Evolutionary conservation across 805 yeast species (phyloP).

Genomic region (Kregervanrija pseudodelftensis): DNA sequence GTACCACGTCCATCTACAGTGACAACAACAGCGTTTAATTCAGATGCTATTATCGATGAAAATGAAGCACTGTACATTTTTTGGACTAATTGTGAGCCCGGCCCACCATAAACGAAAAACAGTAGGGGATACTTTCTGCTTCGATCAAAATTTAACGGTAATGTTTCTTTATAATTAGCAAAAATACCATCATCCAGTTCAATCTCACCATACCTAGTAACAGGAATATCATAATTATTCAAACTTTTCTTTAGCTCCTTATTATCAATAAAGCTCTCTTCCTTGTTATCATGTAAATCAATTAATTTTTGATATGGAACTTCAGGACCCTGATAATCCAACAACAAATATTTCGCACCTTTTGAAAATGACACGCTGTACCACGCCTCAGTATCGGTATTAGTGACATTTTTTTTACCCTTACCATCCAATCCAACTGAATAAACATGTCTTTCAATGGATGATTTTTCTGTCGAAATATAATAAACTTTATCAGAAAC

Average conservation of each 20-base stretch:
- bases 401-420: slow-evolving; percentile 38
- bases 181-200: slow-evolving; percentile 34
- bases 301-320: slow-evolving; percentile 74
- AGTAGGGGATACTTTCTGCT: slow-evolving; percentile 70
- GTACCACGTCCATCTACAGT: slow-evolving; percentile 98
- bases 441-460: slow-evolving; percentile 80
- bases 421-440: slow-evolving; percentile 51
- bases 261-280: slow-evolving; percentile 42
- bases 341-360: slow-evolving; percentile 64
- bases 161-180: slow-evolving; percentile 61
- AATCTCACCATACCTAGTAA: slow-evolving; percentile 43
- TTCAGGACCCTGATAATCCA: slow-evolving; percentile 71
- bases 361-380: slow-evolving; percentile 69
- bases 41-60: slow-evolving; percentile 71
- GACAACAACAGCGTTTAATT: slow-evolving; percentile 76
- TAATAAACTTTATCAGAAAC: slow-evolving; percentile 51
- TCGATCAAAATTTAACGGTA: slow-evolving; percentile 65
- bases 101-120: slow-evolving; percentile 92
- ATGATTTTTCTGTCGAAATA: slow-evolving; percentile 65
- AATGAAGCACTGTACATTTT: slow-evolving; percentile 55
- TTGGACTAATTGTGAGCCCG: slow-evolving; percentile 80
- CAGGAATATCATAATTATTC: slow-evolving; percentile 48
- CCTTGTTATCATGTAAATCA: slow-evolving; percentile 36
- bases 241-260: slow-evolving; percentile 33
- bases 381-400: slow-evolving; percentile 52